Conservation (phyloP, 2,329 filamentous ascomycete species). For the Cladosporium sp. region DNA sequence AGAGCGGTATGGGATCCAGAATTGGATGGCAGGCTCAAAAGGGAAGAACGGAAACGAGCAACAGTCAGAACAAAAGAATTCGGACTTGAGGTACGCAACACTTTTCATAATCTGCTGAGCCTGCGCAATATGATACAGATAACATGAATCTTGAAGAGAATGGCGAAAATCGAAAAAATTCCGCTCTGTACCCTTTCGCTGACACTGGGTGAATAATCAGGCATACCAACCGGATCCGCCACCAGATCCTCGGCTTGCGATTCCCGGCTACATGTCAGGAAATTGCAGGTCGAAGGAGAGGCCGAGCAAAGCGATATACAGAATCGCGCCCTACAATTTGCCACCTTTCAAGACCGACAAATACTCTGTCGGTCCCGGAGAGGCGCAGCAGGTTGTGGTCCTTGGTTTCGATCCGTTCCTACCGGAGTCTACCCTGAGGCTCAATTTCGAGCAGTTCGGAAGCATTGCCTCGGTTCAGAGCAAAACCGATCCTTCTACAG, state of each 20-base stretch:
- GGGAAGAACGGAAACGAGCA: conserved; percentile 50
- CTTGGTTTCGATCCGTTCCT: conserved; percentile 94
- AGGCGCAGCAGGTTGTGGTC: conserved; percentile 85
- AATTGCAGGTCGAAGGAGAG: conserved; percentile 47
- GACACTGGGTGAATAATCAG: conserved; percentile 48
- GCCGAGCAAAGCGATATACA: conserved; percentile 66
- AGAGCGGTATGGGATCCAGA: conserved; percentile 61
- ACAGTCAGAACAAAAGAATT: conserved; percentile 33
- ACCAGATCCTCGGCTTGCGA: conserved; percentile 75
- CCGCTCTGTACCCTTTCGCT: conserved; percentile 38
- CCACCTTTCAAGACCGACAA: conserved; percentile 80
- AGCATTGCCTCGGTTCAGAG: conserved; percentile 90
- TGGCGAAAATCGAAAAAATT: conserved; percentile 28
- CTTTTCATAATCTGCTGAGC: conserved; percentile 34
- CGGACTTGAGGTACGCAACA: conserved; percentile 39
- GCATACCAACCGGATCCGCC: conserved; percentile 62
- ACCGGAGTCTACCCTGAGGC: conserved; percentile 70
- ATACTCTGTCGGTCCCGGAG: conserved; percentile 82
- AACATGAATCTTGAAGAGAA: conserved; percentile 22
- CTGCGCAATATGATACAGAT: conserved; percentile 33
- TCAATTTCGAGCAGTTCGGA: conserved; percentile 75
- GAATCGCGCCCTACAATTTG: conserved; percentile 71
- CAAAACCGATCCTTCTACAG: conserved; percentile 90
- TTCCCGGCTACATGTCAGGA: conserved; percentile 56
- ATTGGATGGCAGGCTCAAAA: conserved; percentile 54